Evolutionary conservation across 495 filamentous ascomycete species (phyloP), one percentile per base, ranked within the genome.

Genomic region (Coniosporium apollinis): DNA sequence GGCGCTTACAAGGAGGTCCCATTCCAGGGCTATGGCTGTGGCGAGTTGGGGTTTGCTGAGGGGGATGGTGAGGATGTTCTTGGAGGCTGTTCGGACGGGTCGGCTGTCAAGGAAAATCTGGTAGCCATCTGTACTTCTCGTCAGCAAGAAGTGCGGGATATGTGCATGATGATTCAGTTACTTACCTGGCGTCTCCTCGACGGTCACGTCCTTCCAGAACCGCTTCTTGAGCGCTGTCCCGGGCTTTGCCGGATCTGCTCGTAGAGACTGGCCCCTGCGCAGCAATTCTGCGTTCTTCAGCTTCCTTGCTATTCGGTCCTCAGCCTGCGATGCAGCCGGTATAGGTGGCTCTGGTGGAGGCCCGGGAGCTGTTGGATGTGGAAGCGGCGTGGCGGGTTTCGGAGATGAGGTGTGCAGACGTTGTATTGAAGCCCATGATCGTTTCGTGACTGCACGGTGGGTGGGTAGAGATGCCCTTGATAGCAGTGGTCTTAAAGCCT

Each of bases 1-100:
- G 2, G 76, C 70, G 34, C 78, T 79, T 16, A 72, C 64, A 36
- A 96, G 70, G 25, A 75, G 66, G 50, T 92, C 83, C 89, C 89
- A 97, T 59, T 97, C 89, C 7, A 89, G 52, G 0, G 87, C 89
- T 31, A 97, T 70, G 19, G 81, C 78, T 18, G 70, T 62, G n/a
- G 91, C 89, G 10, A 97, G 76, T 38, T 82, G 69, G 9, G 75
- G 73, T 51, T 94, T 94, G 33, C 63, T 63, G 0, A 57, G 48
- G 0, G 89, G 87, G 20, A 96, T 48, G 2, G 66, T 64, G 43
- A 97, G 67, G 36, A 79, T 61, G 11, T 66, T 54, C 66, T 82
- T 86, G 0, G 62, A 62, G 15, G 66, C 61, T 0, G 84, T 87
- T 43, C 85, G 75, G 34, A 97, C 71, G 10, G 86, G 73, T 16